A percentile compares a stretch with the other conserved stretches of the same genome.
Evolutionary conservation across 23 red algal species (phyloP).

Genomic region (Chondrus crispus): DNA sequence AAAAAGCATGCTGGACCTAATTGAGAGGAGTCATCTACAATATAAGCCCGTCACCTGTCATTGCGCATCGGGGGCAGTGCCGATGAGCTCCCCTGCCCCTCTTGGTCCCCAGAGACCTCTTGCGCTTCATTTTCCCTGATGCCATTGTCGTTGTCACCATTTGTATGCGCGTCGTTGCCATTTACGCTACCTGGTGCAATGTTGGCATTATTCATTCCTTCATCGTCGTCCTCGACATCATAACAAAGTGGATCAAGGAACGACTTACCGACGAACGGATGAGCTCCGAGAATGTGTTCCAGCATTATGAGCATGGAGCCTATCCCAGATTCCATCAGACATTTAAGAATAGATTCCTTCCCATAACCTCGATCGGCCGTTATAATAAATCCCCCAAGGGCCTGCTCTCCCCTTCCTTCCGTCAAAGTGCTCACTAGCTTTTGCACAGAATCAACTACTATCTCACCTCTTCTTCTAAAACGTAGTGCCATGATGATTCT

Average conservation of each 20-base stretch:
- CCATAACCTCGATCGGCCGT: background rate
- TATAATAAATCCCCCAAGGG: background rate
- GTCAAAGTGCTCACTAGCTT: background rate
- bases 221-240: background rate
- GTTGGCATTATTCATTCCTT: too few relatives aligned
- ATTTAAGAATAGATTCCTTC: background rate
- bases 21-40: background rate
- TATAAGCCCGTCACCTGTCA: too few relatives aligned
- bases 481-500: background rate
- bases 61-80: too few relatives aligned
- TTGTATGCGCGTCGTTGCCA: too few relatives aligned
- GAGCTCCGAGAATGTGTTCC: background rate
- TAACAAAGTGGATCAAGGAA: background rate
- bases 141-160: too few relatives aligned
- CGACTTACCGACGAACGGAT: background rate
- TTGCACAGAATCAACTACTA: background rate
- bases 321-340: background rate
- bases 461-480: background rate
- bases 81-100: too few relatives aligned
- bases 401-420: background rate
- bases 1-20: background rate
- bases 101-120: too few relatives aligned
- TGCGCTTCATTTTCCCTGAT: too few relatives aligned
- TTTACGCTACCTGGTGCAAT: too few relatives aligned
- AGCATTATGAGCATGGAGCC: background rate